Conservation (phyloP, 75 land plant species). For the Larix kaempferi region DNA sequence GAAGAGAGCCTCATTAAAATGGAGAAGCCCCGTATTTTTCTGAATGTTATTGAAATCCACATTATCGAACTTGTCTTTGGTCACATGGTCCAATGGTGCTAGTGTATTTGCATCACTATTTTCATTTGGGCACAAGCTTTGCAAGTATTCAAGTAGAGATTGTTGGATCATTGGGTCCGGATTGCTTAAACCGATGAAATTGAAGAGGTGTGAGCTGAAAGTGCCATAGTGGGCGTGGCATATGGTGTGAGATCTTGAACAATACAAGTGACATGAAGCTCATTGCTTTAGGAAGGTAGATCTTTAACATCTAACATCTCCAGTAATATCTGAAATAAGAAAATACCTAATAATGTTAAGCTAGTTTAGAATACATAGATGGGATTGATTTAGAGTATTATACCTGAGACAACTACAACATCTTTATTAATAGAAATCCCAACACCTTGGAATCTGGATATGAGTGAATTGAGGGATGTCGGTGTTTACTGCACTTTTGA, state of each 20-base stretch:
- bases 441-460: constrained; percentile 10
- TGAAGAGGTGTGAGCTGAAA: constrained; percentile 10
- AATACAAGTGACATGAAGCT: too few relatives aligned
- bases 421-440: constrained; percentile 16
- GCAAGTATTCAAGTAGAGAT: background rate
- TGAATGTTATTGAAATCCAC: constrained; percentile 24
- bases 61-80: too few relatives aligned
- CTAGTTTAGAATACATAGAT: too few relatives aligned
- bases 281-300: too few relatives aligned
- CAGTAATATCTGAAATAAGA: too few relatives aligned
- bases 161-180: constrained; percentile 12
- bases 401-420: constrained; percentile 9
- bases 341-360: too few relatives aligned
- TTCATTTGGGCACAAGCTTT: constrained; percentile 8
- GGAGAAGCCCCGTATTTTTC: constrained; percentile 16
- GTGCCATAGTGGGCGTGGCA: constrained; percentile 8
- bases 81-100: constrained; percentile 18
- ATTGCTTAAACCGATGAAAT: constrained; percentile 11
- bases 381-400: too few relatives aligned
- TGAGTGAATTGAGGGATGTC: too few relatives aligned
- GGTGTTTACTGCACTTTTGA: too few relatives aligned
- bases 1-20: constrained; percentile 31
- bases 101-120: background rate
- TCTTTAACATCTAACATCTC: too few relatives aligned
- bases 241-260: constrained; percentile 18